Conservation (phyloP, 345 rosid genomes). For the rapeseed (Brassica napus) region DNA sequence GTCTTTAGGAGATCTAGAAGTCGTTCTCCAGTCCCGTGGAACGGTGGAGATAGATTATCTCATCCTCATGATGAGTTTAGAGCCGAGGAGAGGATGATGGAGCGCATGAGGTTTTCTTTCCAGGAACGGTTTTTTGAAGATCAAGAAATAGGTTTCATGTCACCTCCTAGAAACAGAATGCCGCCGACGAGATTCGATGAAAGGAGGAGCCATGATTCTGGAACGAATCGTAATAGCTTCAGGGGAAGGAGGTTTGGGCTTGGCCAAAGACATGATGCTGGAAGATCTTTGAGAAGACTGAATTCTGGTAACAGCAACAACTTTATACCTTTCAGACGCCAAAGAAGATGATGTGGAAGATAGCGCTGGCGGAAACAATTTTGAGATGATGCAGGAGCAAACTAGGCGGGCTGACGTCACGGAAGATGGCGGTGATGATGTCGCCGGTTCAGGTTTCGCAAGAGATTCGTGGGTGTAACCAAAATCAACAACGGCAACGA, state of each 20-base stretch:
- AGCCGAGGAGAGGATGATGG: conserved; percentile 38
- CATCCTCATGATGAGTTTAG: conserved; percentile 48
- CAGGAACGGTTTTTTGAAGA: conserved; percentile 45
- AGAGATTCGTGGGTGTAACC: neutral
- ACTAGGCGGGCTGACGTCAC: conserved; percentile 32
- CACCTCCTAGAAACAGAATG: conserved; percentile 41
- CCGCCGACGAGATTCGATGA: conserved; percentile 46
- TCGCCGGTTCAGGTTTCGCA: conserved; percentile 4
- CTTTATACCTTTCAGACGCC: neutral
- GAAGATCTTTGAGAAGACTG: conserved; percentile 25
- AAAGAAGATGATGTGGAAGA: conserved; percentile 43
- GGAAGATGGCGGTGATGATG: neutral
- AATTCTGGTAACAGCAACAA: conserved; percentile 23
- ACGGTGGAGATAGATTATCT: conserved; percentile 49
- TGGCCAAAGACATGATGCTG: conserved; percentile 44
- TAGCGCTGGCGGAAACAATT: conserved; percentile 38
- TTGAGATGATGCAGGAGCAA: conserved; percentile 38
- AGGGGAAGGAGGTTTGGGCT: conserved; percentile 45
- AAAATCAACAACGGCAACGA: neutral
- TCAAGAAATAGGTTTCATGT: conserved; percentile 44
- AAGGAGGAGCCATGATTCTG: conserved; percentile 36
- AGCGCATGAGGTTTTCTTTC: conserved; percentile 45
- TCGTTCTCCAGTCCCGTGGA: conserved; percentile 49
- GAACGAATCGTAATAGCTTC: conserved; percentile 1
- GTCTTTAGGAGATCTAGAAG: conserved; percentile 50